Base-by-base conservation (phyloP, 78 protist genomes). In the Corallochytrium limacisporum region DNA sequence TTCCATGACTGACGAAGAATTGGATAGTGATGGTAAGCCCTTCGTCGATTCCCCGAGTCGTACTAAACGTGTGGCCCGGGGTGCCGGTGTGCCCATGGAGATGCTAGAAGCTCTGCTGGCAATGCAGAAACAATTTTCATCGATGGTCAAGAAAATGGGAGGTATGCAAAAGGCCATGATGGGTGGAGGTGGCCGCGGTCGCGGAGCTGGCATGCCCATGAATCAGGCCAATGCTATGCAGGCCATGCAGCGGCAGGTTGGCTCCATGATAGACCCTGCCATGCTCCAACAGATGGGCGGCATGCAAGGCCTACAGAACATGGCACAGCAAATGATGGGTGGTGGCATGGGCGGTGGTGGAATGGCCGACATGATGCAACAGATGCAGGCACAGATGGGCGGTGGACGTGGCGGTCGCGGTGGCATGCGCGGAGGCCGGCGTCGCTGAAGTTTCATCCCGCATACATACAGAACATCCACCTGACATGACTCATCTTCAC, bases 271-370 rank as follows among this genome's bases (percentile, higher is more conserved):
- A 26, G 81, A 85, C 63, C 91, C 89, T 22, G 68, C 65, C 59
- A 59, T 89, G 65, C 75, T 92, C 54, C 46, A 78, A 74, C 86
- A 91, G 72, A 74, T 92, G 81, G 76, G 65, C 12, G 51, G 65
- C 8, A 12, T 16, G 65, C 9, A 10, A 28, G 51, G 69, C 0
- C 13, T 63, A 15, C 69, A 63, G 16, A 44, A 63, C 26, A 63
- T 43, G 69, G 47, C 12, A 62, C 9, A 24, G n/a, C 42, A 60
- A 28, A 12, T 53, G 59, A 44, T 53, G 59, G n/a, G 8, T 53
- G 31, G 44, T 53, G 9, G 22, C 9, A 53, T 53, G 59, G 49
- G 49, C 13, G 13, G 60, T 54, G 16, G 60, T 31, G 0, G 32
- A 18, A n/a, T n/a, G n/a, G n/a, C n/a, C n/a, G n/a, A n/a, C n/a